Evolutionary conservation across 768 basidiomycete species (phyloP), one percentile per base, ranked within the genome.

Genomic region (Harrya chromipes): DNA sequence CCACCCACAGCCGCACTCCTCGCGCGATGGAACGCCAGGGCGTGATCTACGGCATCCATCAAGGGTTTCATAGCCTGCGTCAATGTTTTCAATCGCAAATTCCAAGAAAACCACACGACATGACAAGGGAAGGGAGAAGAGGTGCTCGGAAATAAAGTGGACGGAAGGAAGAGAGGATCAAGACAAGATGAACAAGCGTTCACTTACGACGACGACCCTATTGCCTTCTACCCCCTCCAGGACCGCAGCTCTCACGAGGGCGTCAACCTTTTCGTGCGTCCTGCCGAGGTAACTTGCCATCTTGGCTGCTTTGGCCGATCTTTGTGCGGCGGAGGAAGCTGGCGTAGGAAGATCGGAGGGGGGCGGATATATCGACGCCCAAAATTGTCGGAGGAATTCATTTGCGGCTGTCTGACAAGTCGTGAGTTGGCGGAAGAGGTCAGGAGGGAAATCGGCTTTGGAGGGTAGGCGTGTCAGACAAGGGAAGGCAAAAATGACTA

Each of bases 381-480:
- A 98, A 65, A 93, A 97, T 65, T 98, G 97, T 24, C 95, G 84
- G 13, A 99, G 75, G 66, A 98, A 97, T 64, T 99, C 97, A 61
- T 92, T 94, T 11, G 94, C 87, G 4, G 94, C 87, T 1, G 91
- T 91, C 62, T 97, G 93, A 61, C 90, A 92, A 0, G 88, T 88
- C 16, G 81, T 83, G 81, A 97, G 87, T 70, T 93, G 85, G 47
- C 82, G 76, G 59, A 90, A 83, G 34, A 95, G 72, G 2, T 75
- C 77, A 43, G 87, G 82, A 1, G 93, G 90, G 29, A 99, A 83
- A 35, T 89, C 85, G 52, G 81, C 92, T 95, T 50, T 26, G 46
- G 17, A 17, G 13, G 13, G n/a, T 14, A 34, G 1, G 26, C 23
- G 17, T 24, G 19, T 50, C 16, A 35, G 23, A 31, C n/a, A 40